Conservation (phyloP, 139 green algal genomes). For the Chlorella vulgaris region DNA sequence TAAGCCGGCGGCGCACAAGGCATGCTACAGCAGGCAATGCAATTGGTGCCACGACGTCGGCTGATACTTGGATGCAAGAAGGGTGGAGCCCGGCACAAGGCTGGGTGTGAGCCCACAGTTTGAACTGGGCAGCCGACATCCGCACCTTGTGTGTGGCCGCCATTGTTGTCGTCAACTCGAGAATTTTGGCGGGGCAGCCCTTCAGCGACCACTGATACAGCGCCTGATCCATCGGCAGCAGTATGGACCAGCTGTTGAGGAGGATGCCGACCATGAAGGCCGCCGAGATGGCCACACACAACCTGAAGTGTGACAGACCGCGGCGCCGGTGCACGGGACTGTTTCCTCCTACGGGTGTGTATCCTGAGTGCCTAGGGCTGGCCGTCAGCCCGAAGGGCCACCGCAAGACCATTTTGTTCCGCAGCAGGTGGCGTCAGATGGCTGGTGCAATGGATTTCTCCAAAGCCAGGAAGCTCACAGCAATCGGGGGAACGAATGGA, state of each 20-base stretch:
- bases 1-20: not conserved
- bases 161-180: conserved; percentile 24
- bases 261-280: not conserved
- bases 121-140: not conserved
- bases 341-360: not conserved
- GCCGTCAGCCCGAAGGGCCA: not conserved
- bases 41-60: too few species aligned
- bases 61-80: too few species aligned
- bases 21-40: too few species aligned
- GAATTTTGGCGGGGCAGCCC: conserved; percentile 33
- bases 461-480: not conserved
- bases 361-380: not conserved
- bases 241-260: not conserved
- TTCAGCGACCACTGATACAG: conserved; percentile 24
- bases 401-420: not conserved
- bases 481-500: not conserved
- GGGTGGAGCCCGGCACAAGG: not conserved
- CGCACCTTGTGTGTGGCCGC: conserved; percentile 11
- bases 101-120: not conserved
- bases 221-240: not conserved
- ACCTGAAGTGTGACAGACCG: not conserved
- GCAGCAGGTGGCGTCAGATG: not conserved
- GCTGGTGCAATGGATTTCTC: not conserved
- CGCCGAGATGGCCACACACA: not conserved
- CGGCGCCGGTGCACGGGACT: not conserved